Percentiles rank a stretch among this genome's conserved stretches.
These are phyloP conservation scores for Aspergillus biplanus DNA, from an alignment of 495 filamentous ascomycete species.

Conservation along the genomic window DNA sequence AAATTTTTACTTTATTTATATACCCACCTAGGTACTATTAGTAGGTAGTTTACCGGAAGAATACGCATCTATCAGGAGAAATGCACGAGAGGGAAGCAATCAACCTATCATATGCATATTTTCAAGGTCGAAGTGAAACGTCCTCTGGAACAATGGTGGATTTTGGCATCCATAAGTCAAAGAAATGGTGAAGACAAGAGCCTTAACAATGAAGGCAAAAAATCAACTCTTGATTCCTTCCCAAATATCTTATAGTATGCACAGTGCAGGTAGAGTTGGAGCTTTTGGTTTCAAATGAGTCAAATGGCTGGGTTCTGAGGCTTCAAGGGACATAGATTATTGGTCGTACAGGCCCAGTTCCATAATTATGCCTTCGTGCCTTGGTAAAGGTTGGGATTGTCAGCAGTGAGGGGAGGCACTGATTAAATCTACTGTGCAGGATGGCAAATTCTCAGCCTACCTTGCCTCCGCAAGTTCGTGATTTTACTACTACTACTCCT, in stretches of 20 bases:
- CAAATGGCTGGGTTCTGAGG: background rate
- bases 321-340: background rate
- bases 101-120: background rate
- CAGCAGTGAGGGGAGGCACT: background rate
- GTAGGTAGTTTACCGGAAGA: background rate
- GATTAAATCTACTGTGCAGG: background rate
- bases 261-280: background rate
- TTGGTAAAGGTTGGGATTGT: constrained; percentile 5
- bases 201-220: background rate
- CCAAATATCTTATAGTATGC: background rate
- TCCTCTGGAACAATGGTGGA: background rate
- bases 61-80: background rate
- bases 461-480: background rate
- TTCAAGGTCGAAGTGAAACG: background rate
- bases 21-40: too few species aligned
- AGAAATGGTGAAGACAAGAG: background rate
- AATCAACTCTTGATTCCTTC: background rate
- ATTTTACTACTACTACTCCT: too few species aligned
- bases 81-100: background rate
- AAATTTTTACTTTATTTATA: too few species aligned
- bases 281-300: background rate
- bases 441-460: constrained; percentile 12
- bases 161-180: background rate
- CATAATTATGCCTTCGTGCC: constrained; percentile 2
- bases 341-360: background rate